Base-by-base conservation (phyloP, 345 rosid species). In the Theobroma cacao region DNA sequence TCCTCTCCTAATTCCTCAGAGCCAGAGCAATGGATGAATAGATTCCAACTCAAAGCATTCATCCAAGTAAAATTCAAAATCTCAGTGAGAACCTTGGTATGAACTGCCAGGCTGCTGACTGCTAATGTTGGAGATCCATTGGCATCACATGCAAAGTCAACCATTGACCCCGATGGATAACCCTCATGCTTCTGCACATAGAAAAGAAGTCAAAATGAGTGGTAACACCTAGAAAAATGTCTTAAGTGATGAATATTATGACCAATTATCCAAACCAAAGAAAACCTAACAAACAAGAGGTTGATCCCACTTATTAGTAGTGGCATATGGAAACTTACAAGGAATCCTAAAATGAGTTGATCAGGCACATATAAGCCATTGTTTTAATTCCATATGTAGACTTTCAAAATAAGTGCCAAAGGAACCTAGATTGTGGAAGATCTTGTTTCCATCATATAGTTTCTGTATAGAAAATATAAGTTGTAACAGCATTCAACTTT, bases 101-200 rank as follows among this genome's bases (percentile, higher is more conserved):
- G 99, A 72, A 86, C 86, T 18, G 99, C 97, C 83, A 94, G 82
- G 88, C 89, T 92, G 87, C 97, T 94, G 77, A 92, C 84, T 58
- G 97, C 97, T 50, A 94, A 66, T 73, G 94, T 87, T 8, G 97
- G 94, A 88, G 91, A 88, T 84, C 97, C 98, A 89, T 88, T 92
- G 62, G 84, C 88, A 82, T 88, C 98, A 78, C 95, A 91, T 18
- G 98, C 96, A 85, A 91, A 92, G 85, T 93, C 99, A 79, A 96
- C 97, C 94, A 90, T 86, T 3, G 95, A 88, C 1, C 98, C 98
- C 48, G 99, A 93, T 56, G 99, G 98, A 78, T 93, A 95, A 78
- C 94, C 97, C 63, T 78, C 97, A 41, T 85, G 82, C 79, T 88
- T 91, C 97, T 94, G 92, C 84, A 85, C 17, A 79, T 24, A 4